Evolutionary conservation across 2,329 filamentous ascomycete genomes (phyloP).

Genomic region (Furcasterigmium sp.): DNA sequence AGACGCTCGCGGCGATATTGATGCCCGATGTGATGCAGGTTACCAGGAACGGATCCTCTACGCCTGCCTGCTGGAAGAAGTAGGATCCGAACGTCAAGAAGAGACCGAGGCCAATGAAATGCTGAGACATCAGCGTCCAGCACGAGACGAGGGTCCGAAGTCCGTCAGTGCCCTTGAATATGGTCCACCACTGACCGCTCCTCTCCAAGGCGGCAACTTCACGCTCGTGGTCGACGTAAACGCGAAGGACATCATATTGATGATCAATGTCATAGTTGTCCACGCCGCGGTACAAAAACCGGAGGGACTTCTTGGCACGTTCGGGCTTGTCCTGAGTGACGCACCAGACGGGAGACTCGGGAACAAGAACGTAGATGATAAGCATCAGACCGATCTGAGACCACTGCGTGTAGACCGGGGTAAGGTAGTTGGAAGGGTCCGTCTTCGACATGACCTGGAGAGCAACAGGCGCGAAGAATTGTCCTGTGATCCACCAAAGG

Average conservation of each 20-base stretch:
- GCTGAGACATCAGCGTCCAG: slow-evolving; percentile 16
- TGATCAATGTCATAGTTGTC: slow-evolving; percentile 21
- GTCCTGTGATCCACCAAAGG: slow-evolving; percentile 37
- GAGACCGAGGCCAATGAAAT: not conserved
- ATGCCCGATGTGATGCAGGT: slow-evolving; percentile 13
- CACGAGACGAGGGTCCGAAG: slow-evolving; percentile 19
- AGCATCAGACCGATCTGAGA: slow-evolving; percentile 33
- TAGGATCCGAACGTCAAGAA: slow-evolving; percentile 12
- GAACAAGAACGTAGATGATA: slow-evolving; percentile 29
- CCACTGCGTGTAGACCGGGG: slow-evolving; percentile 39
- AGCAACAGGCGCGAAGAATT: slow-evolving; percentile 33
- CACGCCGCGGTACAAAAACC: slow-evolving; percentile 16
- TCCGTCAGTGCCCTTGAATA: slow-evolving; percentile 21
- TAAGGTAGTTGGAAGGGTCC: slow-evolving; percentile 26
- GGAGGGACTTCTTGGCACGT: slow-evolving; percentile 12
- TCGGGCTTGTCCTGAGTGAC: slow-evolving; percentile 15
- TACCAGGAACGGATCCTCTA: slow-evolving; percentile 14
- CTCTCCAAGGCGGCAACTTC: slow-evolving; percentile 13
- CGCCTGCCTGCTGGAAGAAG: slow-evolving; percentile 26
- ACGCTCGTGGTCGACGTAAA: slow-evolving; percentile 17
- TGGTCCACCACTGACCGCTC: slow-evolving; percentile 16
- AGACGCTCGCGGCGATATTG: slow-evolving; percentile 11
- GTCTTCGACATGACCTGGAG: slow-evolving; percentile 25
- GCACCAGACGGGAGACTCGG: slow-evolving; percentile 34
- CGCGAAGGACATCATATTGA: slow-evolving; percentile 16